Evolutionary conservation across 2,329 filamentous ascomycete genomes (phyloP).

Genomic region (Hymenoscyphus linearis): DNA sequence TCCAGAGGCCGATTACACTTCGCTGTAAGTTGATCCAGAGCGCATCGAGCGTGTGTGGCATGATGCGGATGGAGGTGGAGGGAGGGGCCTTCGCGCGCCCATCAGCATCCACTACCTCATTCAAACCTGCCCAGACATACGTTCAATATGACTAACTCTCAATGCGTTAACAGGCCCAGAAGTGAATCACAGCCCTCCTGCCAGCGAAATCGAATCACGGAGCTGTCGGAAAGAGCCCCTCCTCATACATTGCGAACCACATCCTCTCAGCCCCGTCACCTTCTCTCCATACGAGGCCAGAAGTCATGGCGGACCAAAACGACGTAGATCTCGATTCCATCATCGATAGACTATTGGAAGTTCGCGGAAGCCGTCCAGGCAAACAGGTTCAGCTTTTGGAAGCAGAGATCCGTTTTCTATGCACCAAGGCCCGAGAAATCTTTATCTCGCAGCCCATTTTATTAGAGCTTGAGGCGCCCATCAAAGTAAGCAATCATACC

Average conservation of each 20-base stretch:
- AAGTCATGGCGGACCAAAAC: slow-evolving; percentile 66
- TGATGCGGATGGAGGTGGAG: not conserved
- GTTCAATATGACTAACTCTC: slow-evolving; percentile 16
- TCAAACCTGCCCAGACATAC: slow-evolving; percentile 14
- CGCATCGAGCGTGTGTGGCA: not conserved
- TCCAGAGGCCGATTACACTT: slow-evolving; percentile 31
- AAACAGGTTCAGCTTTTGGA: slow-evolving; percentile 98
- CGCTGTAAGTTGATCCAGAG: slow-evolving; percentile 25
- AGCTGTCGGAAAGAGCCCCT: slow-evolving; percentile 10
- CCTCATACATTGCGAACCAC: slow-evolving; percentile 26
- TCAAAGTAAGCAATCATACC: slow-evolving; percentile 67
- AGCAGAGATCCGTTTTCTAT: slow-evolving; percentile 92
- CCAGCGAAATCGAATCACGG: slow-evolving; percentile 22
- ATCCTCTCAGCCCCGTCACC: slow-evolving; percentile 25
- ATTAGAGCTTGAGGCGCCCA: slow-evolving; percentile 94
- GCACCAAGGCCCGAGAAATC: slow-evolving; percentile 97
- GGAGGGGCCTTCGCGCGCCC: slow-evolving; percentile 11
- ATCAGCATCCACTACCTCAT: slow-evolving; percentile 10
- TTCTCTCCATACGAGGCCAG: slow-evolving; percentile 31
- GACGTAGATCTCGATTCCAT: slow-evolving; percentile 99
- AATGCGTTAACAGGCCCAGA: slow-evolving; percentile 23
- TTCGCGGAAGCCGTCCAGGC: slow-evolving; percentile 92
- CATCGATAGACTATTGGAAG: slow-evolving; percentile 96
- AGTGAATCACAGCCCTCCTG: slow-evolving; percentile 33
- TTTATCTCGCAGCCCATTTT: slow-evolving; percentile 99